Percentiles rank a stretch among this genome's conserved stretches.
Evolutionary conservation across 176 grass and related monocot genomes (phyloP).

Genomic region (Dendrocalamus sinicus): DNA sequence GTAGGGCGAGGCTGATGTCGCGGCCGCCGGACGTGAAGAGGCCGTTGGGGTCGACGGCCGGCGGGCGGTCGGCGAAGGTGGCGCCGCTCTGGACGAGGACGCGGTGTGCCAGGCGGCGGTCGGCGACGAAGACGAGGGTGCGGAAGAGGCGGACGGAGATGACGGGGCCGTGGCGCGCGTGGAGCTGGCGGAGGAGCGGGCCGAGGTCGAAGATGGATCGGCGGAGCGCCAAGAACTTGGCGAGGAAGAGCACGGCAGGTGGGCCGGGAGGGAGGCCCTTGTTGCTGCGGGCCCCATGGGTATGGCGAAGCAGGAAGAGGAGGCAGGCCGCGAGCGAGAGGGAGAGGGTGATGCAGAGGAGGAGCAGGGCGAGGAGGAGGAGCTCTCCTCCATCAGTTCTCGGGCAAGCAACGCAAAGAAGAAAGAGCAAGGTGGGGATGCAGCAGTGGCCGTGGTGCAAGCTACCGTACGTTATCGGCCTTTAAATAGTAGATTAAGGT

Average conservation of each 20-base stretch:
- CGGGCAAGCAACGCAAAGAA: background rate
- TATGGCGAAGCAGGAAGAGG: background rate
- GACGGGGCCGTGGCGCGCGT: constrained; percentile 45
- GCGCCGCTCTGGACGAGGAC: constrained; percentile 51
- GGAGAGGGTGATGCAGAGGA: background rate
- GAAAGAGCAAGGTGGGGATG: no score
- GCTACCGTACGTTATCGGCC: no score
- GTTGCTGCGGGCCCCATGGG: background rate
- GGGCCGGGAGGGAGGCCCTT: constrained; percentile 52
- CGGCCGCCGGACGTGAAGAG: constrained; percentile 40
- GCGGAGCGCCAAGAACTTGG: constrained; percentile 31
- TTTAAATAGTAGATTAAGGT: no score
- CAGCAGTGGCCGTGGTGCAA: no score
- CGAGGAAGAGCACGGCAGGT: constrained; percentile 31
- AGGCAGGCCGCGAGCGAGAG: background rate
- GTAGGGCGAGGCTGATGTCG: constrained; percentile 55
- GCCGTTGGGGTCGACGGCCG: background rate
- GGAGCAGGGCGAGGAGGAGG: background rate
- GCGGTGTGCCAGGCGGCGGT: constrained; percentile 50
- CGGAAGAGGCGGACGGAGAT: constrained; percentile 48
- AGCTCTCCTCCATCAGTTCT: background rate
- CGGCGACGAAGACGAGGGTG: constrained; percentile 60
- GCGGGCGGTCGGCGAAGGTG: constrained; percentile 54
- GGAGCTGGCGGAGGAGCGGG: constrained; percentile 42
- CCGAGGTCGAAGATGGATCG: constrained; percentile 44